These are phyloP conservation scores for Boletus fagicola DNA, from an alignment of 768 basidiomycete genomes.

Conservation along the genomic window DNA sequence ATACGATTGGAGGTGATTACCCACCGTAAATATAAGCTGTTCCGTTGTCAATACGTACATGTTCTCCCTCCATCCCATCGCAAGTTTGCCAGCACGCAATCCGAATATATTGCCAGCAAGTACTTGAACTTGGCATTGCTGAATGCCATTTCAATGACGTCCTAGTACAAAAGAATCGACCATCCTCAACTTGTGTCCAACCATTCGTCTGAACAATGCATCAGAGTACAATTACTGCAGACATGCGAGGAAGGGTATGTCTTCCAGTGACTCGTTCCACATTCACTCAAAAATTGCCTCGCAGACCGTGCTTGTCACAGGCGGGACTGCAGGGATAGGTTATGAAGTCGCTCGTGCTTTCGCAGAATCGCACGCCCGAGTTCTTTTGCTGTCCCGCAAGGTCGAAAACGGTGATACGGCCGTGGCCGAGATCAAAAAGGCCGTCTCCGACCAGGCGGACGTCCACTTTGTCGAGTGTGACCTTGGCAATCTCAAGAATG, in stretches of 20 bases:
- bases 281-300: not conserved
- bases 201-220: not conserved
- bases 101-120: not conserved
- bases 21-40: not conserved
- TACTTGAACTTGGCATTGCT: not conserved
- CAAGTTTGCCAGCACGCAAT: not conserved
- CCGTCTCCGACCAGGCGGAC: not conserved
- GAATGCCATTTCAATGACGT: slow-evolving; percentile 6
- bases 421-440: not conserved
- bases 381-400: not conserved
- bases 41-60: not conserved
- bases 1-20: not conserved
- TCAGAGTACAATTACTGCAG: not conserved
- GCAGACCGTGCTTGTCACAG: not conserved
- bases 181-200: not conserved
- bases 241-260: not conserved
- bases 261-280: not conserved
- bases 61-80: not conserved
- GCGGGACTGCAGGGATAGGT: not conserved
- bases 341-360: not conserved
- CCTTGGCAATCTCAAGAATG: not conserved
- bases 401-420: not conserved
- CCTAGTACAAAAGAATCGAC: not conserved
- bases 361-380: not conserved
- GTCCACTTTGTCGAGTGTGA: not conserved